These are phyloP conservation scores for Galerina sulciceps DNA, from an alignment of 768 basidiomycete genomes.

Conservation along the genomic window DNA sequence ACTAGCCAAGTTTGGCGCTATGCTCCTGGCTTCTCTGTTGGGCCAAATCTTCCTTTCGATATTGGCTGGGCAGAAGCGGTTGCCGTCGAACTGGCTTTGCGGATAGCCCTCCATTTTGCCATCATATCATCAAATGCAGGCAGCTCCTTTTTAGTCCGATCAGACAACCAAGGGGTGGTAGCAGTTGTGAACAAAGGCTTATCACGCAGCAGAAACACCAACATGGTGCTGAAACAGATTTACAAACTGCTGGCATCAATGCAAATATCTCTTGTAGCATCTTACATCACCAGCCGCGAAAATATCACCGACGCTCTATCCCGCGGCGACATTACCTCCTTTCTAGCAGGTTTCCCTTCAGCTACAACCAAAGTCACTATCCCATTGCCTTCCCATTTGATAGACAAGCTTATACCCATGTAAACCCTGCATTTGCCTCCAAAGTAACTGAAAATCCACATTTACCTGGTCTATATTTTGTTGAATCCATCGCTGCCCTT, in stretches of 20 bases:
- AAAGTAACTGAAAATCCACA: not conserved
- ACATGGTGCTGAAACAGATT: too few species aligned
- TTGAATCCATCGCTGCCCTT: not conserved
- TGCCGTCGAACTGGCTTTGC: constrained; percentile 29
- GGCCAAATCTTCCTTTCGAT: constrained; percentile 11
- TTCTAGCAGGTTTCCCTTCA: constrained; percentile 13
- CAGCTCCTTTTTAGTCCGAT: constrained; percentile 28
- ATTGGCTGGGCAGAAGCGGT: constrained; percentile 35
- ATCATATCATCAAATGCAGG: constrained; percentile 6
- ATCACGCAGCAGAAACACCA: not conserved
- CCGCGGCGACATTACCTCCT: constrained; percentile 17
- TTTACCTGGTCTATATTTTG: too few species aligned
- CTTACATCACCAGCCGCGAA: constrained; percentile 7
- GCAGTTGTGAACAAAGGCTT: constrained; percentile 27
- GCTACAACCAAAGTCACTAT: not conserved
- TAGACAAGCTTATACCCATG: constrained; percentile 5
- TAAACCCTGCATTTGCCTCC: constrained; percentile 17
- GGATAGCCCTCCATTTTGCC: constrained; percentile 2
- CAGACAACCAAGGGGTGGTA: constrained; percentile 42
- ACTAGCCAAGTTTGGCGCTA: too few species aligned
- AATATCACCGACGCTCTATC: constrained; percentile 19
- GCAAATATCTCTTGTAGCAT: constrained; percentile 17
- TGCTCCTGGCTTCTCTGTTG: constrained; percentile 10
- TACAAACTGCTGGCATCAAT: too few species aligned
- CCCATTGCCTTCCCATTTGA: constrained; percentile 4